A percentile compares a stretch with the other conserved stretches of the same genome.
Conservation (phyloP, 345 rosid species). For the Linum tenue region DNA sequence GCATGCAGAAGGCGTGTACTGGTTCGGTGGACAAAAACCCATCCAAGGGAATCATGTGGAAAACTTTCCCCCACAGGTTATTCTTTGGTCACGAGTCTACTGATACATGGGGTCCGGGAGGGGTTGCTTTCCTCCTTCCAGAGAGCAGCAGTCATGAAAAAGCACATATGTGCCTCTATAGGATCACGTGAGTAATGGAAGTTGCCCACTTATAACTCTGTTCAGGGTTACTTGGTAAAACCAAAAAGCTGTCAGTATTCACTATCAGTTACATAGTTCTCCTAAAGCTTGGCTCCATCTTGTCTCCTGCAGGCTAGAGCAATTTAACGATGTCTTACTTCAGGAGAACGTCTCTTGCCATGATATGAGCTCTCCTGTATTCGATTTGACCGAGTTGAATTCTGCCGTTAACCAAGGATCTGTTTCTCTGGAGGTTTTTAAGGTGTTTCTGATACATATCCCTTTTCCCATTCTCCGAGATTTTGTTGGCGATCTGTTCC, state of each 20-base stretch:
- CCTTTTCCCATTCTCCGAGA: background rate
- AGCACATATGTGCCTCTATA: conserved; percentile 55
- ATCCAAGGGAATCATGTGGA: conserved; percentile 70
- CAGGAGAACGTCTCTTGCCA: conserved; percentile 48
- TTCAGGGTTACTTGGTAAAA: background rate
- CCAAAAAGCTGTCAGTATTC: background rate
- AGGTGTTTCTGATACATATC: conserved; percentile 24
- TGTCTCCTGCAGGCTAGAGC: conserved; percentile 63
- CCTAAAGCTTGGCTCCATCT: background rate
- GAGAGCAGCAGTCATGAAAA: conserved; percentile 30
- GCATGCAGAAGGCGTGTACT: conserved; percentile 52
- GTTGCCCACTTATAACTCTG: background rate
- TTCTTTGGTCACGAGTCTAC: conserved; percentile 72
- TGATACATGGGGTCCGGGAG: conserved; percentile 69
- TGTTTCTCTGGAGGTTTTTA: conserved; percentile 36
- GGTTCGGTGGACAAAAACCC: conserved; percentile 67
- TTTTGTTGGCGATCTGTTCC: background rate
- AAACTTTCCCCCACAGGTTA: conserved; percentile 58
- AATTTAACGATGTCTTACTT: conserved; percentile 73
- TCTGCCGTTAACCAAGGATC: conserved; percentile 35
- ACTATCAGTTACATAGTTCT: background rate
- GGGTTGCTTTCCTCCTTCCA: conserved; percentile 79
- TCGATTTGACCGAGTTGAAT: conserved; percentile 44
- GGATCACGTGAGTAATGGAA: conserved; percentile 53
- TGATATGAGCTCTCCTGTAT: conserved; percentile 33